Conservation (phyloP, 495 filamentous ascomycete genomes). For the Hypoxylon intermedium region DNA sequence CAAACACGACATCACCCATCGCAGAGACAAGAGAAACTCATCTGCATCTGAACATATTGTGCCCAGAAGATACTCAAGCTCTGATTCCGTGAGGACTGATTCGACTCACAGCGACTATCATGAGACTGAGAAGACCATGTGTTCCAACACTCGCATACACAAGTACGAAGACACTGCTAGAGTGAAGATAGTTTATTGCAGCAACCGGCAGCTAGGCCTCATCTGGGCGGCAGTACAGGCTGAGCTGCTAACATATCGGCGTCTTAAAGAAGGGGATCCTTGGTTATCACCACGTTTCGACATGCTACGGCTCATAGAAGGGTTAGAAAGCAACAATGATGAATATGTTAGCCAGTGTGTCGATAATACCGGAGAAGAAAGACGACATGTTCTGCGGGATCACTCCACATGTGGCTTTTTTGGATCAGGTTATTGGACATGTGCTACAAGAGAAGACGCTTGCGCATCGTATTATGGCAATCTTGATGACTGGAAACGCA, state of each 20-base stretch:
- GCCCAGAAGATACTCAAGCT: neutral
- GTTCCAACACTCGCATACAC: neutral
- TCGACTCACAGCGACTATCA: neutral
- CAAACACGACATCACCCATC: neutral
- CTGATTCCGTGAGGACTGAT: neutral
- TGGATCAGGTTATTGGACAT: neutral
- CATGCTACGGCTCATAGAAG: neutral
- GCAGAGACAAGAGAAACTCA: neutral
- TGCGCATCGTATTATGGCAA: slow-evolving; percentile 21
- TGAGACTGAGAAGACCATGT: neutral
- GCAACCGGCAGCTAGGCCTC: slow-evolving; percentile 6
- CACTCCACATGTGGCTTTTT: slow-evolving; percentile 13
- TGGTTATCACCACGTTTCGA: slow-evolving; percentile 21
- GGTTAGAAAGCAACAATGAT: neutral
- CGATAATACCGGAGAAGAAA: neutral
- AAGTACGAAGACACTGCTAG: neutral
- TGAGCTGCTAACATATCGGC: slow-evolving; percentile 26
- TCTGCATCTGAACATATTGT: neutral
- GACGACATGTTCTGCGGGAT: neutral
- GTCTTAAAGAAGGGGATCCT: neutral
- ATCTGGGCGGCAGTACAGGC: slow-evolving; percentile 21
- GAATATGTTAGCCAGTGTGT: neutral
- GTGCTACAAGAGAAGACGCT: slow-evolving; percentile 14
- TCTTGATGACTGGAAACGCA: slow-evolving; percentile 23
- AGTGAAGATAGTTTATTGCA: neutral